Percentiles rank a stretch among this genome's conserved stretches.
These are phyloP conservation scores for Phytophthora cactorum DNA, from an alignment of 352 stramenopile genomes.

Conservation along the genomic window DNA sequence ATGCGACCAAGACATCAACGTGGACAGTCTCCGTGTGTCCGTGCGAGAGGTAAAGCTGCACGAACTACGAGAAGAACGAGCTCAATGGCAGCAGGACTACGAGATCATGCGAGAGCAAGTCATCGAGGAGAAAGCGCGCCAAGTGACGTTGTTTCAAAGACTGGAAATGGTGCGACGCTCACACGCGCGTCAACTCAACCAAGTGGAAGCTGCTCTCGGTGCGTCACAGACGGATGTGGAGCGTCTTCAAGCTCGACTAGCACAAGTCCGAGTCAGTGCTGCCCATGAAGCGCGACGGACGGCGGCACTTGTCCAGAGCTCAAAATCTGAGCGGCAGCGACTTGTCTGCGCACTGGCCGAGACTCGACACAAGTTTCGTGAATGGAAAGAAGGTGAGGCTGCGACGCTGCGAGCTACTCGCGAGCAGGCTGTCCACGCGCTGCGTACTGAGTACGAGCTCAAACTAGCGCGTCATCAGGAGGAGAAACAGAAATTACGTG, in stretches of 20 bases:
- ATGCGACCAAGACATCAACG: constrained; percentile 8
- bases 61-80: constrained; percentile 20
- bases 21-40: constrained; percentile 9
- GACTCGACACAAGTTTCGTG: constrained; percentile 66
- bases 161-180: constrained; percentile 28
- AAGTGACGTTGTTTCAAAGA: constrained; percentile 39
- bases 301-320: constrained; percentile 22
- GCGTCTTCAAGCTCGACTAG: constrained; percentile 29
- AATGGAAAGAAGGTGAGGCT: constrained; percentile 70
- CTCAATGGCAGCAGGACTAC: constrained; percentile 33
- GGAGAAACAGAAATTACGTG: constrained; percentile 74
- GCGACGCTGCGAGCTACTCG: constrained; percentile 46
- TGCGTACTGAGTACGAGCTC: constrained; percentile 70
- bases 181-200: constrained; percentile 23
- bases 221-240: constrained; percentile 32
- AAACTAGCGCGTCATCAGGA: constrained; percentile 73
- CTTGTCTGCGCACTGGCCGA: constrained; percentile 61
- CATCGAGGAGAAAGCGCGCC: constrained; percentile 37
- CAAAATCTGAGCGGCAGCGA: constrained; percentile 53
- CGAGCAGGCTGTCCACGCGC: constrained; percentile 61
- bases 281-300: constrained; percentile 40
- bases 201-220: constrained; percentile 25
- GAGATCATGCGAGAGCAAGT: constrained; percentile 41
- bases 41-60: constrained; percentile 33
- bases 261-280: constrained; percentile 25